Conservation (phyloP, 2,329 filamentous ascomycete species). For the Paecilomyces formosus region DNA sequence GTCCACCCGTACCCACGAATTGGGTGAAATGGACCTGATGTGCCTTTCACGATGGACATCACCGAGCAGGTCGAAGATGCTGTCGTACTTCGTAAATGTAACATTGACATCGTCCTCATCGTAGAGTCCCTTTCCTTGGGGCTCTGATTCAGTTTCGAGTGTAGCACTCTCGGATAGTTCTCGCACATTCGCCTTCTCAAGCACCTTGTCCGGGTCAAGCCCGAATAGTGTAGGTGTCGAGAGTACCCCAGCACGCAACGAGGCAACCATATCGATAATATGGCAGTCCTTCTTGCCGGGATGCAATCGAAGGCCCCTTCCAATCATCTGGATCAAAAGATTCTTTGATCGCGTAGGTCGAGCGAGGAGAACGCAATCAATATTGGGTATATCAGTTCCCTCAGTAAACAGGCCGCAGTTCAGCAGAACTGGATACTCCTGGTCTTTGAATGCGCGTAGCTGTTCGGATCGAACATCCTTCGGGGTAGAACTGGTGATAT, state of each 20-base stretch:
- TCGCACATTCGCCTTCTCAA: conserved; percentile 58
- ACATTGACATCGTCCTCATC: conserved; percentile 42
- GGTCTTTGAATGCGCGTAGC: conserved; percentile 66
- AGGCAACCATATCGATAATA: conserved; percentile 92
- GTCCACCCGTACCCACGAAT: conserved; percentile 79
- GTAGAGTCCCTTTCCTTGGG: not conserved
- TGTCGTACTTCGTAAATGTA: conserved; percentile 84
- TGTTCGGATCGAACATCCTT: conserved; percentile 60
- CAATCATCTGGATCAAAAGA: conserved; percentile 94
- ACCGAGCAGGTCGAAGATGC: conserved; percentile 80
- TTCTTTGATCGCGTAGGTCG: conserved; percentile 90
- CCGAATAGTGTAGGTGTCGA: conserved; percentile 91
- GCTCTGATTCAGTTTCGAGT: conserved; percentile 12
- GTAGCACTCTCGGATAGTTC: conserved; percentile 49
- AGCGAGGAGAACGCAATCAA: conserved; percentile 85
- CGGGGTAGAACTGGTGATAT: conserved; percentile 75
- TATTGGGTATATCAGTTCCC: conserved; percentile 94
- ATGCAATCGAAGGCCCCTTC: conserved; percentile 78
- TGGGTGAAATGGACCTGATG: conserved; percentile 65
- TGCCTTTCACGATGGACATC: conserved; percentile 73
- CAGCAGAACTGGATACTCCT: conserved; percentile 76
- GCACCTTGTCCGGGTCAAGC: conserved; percentile 71
- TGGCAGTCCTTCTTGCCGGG: conserved; percentile 81
- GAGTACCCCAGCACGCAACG: conserved; percentile 73
- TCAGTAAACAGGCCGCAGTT: conserved; percentile 98